phyloP scores from a whole-genome alignment of 2,329 filamentous ascomycete species.

The Fusarium lyarnte region DNA sequence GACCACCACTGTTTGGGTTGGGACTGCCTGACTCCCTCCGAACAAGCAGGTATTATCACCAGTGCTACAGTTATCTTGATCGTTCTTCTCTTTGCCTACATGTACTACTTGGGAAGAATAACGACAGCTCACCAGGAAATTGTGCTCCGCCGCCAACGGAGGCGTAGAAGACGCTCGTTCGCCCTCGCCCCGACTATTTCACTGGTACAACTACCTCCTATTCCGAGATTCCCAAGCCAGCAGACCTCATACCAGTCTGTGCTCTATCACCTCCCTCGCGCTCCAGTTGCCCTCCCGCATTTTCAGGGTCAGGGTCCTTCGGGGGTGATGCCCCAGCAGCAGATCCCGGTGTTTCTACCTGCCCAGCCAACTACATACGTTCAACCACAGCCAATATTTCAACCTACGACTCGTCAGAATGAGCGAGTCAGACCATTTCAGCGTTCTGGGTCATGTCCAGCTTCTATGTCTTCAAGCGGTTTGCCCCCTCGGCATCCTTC shows the following conservation, averaged over 20 bases:
- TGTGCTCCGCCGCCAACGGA: conserved; percentile 2
- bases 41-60: conserved; percentile 54
- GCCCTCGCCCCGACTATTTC: not conserved
- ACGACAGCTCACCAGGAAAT: conserved; percentile 27
- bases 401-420: not conserved
- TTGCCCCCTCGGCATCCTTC: conserved; percentile 28
- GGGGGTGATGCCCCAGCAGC: not conserved
- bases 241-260: conserved; percentile 31
- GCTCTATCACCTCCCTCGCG: conserved; percentile 7
- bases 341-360: conserved; percentile 9
- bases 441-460: not conserved
- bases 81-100: conserved; percentile 44
- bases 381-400: not conserved
- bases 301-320: conserved; percentile 3
- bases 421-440: not conserved
- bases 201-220: conserved; percentile 26
- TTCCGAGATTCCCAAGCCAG: conserved; percentile 21
- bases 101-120: conserved; percentile 49
- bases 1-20: conserved; percentile 47
- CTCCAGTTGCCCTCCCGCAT: not conserved
- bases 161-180: conserved; percentile 2
- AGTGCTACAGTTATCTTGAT: conserved; percentile 45
- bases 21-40: conserved; percentile 50
- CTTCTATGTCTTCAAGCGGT: not conserved
- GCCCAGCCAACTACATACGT: not conserved